Base-by-base conservation (phyloP, 352 stramenopile species). In the Globisporangium splendens region DNA sequence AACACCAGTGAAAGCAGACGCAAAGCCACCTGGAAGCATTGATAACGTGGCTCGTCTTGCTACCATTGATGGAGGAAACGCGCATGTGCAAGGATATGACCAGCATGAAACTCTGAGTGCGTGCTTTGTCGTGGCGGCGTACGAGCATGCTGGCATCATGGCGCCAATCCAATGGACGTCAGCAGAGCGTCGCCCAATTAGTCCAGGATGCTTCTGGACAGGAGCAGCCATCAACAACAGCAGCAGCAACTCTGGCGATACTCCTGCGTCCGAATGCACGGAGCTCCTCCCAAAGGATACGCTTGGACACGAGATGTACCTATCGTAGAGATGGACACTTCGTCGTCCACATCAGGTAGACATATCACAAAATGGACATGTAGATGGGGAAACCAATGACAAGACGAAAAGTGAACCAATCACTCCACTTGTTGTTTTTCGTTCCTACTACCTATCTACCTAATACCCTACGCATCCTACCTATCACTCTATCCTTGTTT, bases 111-210 rank as follows among this genome's bases (percentile, higher is more conserved):
- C 62, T 28, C 55, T 86, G 13, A 70, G 66, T 35, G 65, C 71
- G 39, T 66, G 73, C 2, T 64, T 80, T 8, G 63, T 72, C 13
- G 55, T 71, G 12, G 73, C 73, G 1, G 63, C 84, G 20, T 88
- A 84, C 49, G 75, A 86, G 49, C 61, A 59, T 6, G 24, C 79
- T 17, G 48, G 46, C 3, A 20, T 87, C 15, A 11, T 85, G 21
- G 50, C 43, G 6, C 59, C 38, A 17, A 24, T 57, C 3, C 20
- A 49, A 8, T 15, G 22, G 2, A n/a, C 51, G 1, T 41, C 38
- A n/a, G 12, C 17, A 8, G 18, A 12, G 18, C 31, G 18, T 44
- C 10, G 39, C 15, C 18, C 51, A 28, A 18, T 57, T 12, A 18
- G 14, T 0, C 51, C 51, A 12, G 35, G 38, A 2, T 22, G 10